Evolutionary conservation across 2,329 filamentous ascomycete genomes (phyloP).

Genomic region (Raffaelea albimanens): DNA sequence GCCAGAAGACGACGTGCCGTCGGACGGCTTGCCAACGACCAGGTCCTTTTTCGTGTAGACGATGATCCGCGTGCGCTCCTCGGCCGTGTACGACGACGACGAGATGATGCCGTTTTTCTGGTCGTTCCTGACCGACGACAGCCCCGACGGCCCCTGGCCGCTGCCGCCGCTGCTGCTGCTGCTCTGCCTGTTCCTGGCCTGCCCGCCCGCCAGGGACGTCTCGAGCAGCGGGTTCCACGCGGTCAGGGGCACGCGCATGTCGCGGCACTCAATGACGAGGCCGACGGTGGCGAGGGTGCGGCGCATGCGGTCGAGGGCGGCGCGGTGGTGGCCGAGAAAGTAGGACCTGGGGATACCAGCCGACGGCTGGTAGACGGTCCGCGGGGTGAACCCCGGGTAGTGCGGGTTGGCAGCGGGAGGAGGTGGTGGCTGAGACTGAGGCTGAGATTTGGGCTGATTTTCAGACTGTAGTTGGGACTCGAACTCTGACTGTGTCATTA

Average conservation of each 20-base stretch:
- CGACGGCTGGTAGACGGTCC: constrained; percentile 62
- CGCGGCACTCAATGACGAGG: constrained; percentile 87
- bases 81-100: not conserved
- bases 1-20: too few species aligned
- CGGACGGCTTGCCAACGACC: constrained; percentile 28
- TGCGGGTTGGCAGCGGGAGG: not conserved
- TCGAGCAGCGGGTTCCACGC: constrained; percentile 89
- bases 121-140: too few species aligned
- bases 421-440: constrained; percentile 6
- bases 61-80: constrained; percentile 36
- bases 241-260: constrained; percentile 82
- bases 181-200: not conserved
- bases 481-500: too few species aligned
- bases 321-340: constrained; percentile 85
- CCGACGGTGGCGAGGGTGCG: constrained; percentile 70
- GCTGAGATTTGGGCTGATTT: too few species aligned
- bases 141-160: too few species aligned
- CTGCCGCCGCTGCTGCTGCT: not conserved
- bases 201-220: constrained; percentile 52
- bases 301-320: constrained; percentile 75
- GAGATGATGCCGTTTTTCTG: not conserved
- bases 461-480: too few species aligned
- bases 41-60: constrained; percentile 90
- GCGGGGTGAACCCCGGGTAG: constrained; percentile 54
- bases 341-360: constrained; percentile 76